A percentile compares a stretch with the other conserved stretches of the same genome.
phyloP scores from a whole-genome alignment of 306 rosid genomes.

The Glycine tomentella region DNA sequence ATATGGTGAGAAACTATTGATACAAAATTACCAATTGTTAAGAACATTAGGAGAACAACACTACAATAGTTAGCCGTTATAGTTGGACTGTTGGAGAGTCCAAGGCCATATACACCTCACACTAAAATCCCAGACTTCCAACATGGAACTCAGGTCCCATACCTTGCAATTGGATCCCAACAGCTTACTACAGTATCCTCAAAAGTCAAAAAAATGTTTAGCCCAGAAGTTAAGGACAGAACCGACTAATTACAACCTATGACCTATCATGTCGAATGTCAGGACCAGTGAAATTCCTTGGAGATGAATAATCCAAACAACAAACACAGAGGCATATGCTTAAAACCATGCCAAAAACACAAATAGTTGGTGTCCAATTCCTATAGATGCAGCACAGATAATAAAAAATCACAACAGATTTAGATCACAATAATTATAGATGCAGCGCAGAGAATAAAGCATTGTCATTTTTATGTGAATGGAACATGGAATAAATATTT shows the following conservation, averaged over 20 bases:
- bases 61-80: not conserved
- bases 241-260: slow-evolving; percentile 19
- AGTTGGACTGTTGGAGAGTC: not conserved
- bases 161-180: slow-evolving; percentile 3
- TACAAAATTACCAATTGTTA: not conserved
- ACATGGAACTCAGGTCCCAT: not conserved
- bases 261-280: not conserved
- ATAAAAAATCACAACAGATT: not conserved
- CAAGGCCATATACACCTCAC: not conserved
- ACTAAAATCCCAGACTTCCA: not conserved
- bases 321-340: not conserved
- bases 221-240: not conserved
- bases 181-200: not conserved
- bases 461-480: slow-evolving; percentile 2
- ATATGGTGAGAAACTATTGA: not conserved
- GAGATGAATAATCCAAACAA: slow-evolving; percentile 15
- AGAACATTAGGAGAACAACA: not conserved
- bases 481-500: slow-evolving; percentile 16
- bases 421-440: slow-evolving; percentile 16
- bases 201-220: not conserved
- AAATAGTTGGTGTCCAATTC: slow-evolving; percentile 6
- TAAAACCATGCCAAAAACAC: slow-evolving; percentile 1
- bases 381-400: not conserved
- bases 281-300: not conserved
- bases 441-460: slow-evolving; percentile 26